Evolutionary conservation across 2,329 filamentous ascomycete genomes (phyloP).

Genomic region (Penicillium sp.): DNA sequence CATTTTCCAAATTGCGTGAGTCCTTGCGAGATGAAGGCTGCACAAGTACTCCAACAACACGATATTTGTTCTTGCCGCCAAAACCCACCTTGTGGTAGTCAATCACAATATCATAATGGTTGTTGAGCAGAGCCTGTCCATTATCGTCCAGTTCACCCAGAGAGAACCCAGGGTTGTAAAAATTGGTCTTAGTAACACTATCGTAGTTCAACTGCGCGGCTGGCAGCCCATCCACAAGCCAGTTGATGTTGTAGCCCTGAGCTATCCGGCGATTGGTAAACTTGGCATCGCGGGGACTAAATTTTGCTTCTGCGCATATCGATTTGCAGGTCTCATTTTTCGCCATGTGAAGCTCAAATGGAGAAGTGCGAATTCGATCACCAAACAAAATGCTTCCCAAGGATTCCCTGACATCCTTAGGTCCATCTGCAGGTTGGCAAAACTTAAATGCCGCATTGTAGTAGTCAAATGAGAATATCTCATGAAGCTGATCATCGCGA

Average conservation of each 20-base stretch:
- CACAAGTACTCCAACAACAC: conserved; percentile 90
- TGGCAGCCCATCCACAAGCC: conserved; percentile 91
- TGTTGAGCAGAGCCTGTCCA: conserved; percentile 68
- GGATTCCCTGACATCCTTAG: conserved; percentile 79
- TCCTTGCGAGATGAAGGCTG: conserved; percentile 72
- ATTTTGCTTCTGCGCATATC: conserved; percentile 68
- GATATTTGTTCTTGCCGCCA: conserved; percentile 60
- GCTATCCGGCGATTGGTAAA: conserved; percentile 82
- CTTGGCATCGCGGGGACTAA: conserved; percentile 63
- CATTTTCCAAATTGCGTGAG: conserved; percentile 50
- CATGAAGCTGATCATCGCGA: conserved; percentile 77
- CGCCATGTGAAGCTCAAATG: conserved; percentile 84
- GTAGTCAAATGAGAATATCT: conserved; percentile 95
- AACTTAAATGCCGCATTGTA: conserved; percentile 87
- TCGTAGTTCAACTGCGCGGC: conserved; percentile 82
- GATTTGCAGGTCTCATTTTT: conserved; percentile 83
- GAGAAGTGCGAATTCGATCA: conserved; percentile 95
- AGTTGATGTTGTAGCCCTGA: conserved; percentile 89
- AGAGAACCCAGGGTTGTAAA: conserved; percentile 89
- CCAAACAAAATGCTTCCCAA: conserved; percentile 96
- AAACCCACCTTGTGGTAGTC: conserved; percentile 81
- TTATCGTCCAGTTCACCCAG: conserved; percentile 62
- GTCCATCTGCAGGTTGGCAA: conserved; percentile 74
- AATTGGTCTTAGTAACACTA: conserved; percentile 70
- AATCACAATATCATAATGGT: conserved; percentile 91